phyloP scores from a whole-genome alignment of 2,329 filamentous ascomycete genomes.

The Fusarium neocosmosporiellum region DNA sequence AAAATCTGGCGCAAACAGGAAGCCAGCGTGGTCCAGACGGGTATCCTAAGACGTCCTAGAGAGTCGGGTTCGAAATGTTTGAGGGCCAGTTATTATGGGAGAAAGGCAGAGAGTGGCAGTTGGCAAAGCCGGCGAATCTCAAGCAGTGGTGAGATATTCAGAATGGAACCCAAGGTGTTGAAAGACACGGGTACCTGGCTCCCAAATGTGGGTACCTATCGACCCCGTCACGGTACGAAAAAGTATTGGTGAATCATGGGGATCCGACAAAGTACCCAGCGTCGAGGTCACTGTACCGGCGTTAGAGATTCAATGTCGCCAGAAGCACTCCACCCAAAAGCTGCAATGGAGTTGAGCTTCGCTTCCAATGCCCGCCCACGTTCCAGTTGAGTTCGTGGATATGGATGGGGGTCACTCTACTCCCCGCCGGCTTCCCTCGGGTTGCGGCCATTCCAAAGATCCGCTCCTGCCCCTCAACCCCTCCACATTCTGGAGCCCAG shows the following conservation, averaged over 20 bases:
- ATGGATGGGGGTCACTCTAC: neutral
- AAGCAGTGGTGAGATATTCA: constrained; percentile 30
- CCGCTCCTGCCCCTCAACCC: constrained; percentile 30
- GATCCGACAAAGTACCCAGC: constrained; percentile 5
- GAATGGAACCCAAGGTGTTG: constrained; percentile 11
- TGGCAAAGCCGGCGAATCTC: constrained; percentile 13
- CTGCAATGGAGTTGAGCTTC: neutral
- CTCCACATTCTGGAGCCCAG: constrained; percentile 4
- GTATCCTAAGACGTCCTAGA: neutral
- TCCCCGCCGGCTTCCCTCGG: constrained; percentile 35
- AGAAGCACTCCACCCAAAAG: neutral
- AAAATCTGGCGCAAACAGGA: constrained; percentile 1
- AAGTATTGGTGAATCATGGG: constrained; percentile 8
- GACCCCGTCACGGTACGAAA: neutral
- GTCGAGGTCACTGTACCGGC: constrained; percentile 4
- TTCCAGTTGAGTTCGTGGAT: neutral
- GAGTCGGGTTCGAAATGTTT: neutral
- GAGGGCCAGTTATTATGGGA: neutral
- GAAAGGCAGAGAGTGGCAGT: constrained; percentile 1
- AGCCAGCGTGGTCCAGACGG: neutral
- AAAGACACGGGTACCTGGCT: constrained; percentile 22
- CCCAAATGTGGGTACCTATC: constrained; percentile 26
- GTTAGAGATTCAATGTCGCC: neutral
- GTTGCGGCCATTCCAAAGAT: constrained; percentile 43
- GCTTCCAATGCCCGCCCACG: neutral